Percentiles rank a stretch among this genome's conserved stretches.
Evolutionary conservation across 768 basidiomycete genomes (phyloP).

Genomic region (Leucocoprinus leucothites): DNA sequence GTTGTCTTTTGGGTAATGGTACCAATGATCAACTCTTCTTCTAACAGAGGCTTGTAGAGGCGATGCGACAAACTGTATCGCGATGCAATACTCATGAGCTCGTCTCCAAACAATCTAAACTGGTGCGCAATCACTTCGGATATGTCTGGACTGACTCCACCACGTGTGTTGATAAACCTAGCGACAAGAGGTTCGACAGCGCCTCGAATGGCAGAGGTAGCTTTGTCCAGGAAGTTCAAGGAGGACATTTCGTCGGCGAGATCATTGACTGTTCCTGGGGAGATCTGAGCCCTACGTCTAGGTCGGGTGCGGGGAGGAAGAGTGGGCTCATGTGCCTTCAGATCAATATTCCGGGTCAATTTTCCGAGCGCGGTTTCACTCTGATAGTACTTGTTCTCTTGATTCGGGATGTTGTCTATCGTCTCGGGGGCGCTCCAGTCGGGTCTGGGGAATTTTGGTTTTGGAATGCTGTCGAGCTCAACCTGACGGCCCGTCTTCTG

Average conservation of each 20-base stretch:
- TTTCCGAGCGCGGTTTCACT: conserved; percentile 56
- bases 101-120: conserved; percentile 39
- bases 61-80: conserved; percentile 40
- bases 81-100: conserved; percentile 44
- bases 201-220: not conserved
- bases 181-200: not conserved
- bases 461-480: conserved; percentile 37
- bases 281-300: not conserved
- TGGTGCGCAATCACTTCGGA: conserved; percentile 19
- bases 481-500: conserved; percentile 55
- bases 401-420: conserved; percentile 23
- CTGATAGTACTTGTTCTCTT: conserved; percentile 40
- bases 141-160: not conserved
- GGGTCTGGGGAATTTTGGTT: conserved; percentile 36
- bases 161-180: not conserved
- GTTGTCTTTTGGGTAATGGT: conserved; percentile 62
- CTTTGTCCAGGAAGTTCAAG: not conserved
- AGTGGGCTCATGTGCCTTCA: conserved; percentile 32
- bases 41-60: conserved; percentile 40
- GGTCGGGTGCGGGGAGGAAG: not conserved
- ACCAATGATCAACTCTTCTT: conserved; percentile 62
- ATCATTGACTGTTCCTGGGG: not conserved
- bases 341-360: conserved; percentile 56
- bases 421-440: conserved; percentile 69
- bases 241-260: conserved; percentile 3